Base-by-base conservation (phyloP, 495 filamentous ascomycete species). In the Aspergillus coremiiformis region DNA sequence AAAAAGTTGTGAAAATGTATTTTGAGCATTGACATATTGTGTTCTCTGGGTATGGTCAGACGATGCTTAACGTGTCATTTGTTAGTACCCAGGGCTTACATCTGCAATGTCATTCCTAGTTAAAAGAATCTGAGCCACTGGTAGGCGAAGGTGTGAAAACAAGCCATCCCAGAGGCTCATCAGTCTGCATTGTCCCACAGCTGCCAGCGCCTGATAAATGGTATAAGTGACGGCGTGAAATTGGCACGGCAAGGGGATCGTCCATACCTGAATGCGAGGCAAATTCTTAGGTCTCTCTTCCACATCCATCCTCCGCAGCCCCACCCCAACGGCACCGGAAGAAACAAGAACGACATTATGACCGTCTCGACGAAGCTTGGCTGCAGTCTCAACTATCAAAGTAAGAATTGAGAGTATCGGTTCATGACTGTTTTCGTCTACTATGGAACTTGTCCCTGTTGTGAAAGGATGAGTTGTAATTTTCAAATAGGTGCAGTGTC, bases 61-160 rank as follows among this genome's bases (percentile, higher is more conserved):
- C 9, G 21, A 24, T 1, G 5, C 20, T 27, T 9, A 10, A 9
- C 9, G 33, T 6, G 2, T 23, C 22, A 20, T 12, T 4, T 14
- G 12, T 3, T 22, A 20, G n/a, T 22, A 44, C 15, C 29, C 11
- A 32, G 39, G 19, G 62, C 80, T 68, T 78, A 90, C 88, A 74
- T 98, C 91, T 4, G 90, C 88, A 70, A 98, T 96, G 62, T 98
- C 93, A 63, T 88, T 97, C 64, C 93, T 80, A n/a, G 93, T 97
- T 45, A 98, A 74, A 30, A 98, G 73, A 55, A 98, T 91, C 66
- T 98, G 93, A 23, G 91, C 90, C 53, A 98, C 86, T 3, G 93
- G 91, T 61, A 96, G 87, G 47, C 82, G 74, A 10, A 95, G 76
- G 70, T 96, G 89, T 10, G 73, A 82, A 63, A 98, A 98, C 20